Conservation (phyloP, 2,329 filamentous ascomycete genomes). For the Geosmithia putterillii region DNA sequence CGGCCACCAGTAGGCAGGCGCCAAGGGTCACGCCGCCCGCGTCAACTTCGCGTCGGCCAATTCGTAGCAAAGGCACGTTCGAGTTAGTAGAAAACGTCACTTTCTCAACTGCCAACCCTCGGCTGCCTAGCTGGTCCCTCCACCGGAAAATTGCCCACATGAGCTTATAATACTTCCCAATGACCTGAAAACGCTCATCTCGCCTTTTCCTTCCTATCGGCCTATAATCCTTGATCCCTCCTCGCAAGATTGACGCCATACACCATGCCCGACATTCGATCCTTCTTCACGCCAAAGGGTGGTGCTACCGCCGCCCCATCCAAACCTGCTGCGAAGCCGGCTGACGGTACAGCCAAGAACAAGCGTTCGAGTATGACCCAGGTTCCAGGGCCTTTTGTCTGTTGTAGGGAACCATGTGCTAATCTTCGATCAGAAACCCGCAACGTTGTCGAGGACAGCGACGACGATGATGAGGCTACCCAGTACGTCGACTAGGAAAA, state of each 20-base stretch:
- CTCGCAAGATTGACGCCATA: conserved; percentile 1
- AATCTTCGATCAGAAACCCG: conserved; percentile 31
- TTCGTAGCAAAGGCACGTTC: conserved; percentile 4
- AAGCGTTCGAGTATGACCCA: conserved; percentile 32
- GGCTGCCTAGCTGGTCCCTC: conserved; percentile 2
- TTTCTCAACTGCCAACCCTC: conserved; percentile 2
- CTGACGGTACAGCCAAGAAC: conserved; percentile 23
- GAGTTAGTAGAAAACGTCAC: conserved; percentile 19
- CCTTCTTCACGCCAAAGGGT: conserved; percentile 75
- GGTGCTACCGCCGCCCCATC: conserved; percentile 36
- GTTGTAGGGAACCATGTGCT: conserved; percentile 4
- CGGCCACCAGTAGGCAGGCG: too few relatives aligned
- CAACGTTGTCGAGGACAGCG: conserved; percentile 70
- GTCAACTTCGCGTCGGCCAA: conserved; percentile 28
- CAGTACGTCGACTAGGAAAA: conserved; percentile 26
- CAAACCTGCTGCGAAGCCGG: conserved; percentile 33
- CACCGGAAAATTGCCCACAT: not conserved
- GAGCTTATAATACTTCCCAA: not conserved
- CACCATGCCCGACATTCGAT: conserved; percentile 79
- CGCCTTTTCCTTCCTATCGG: conserved; percentile 7
- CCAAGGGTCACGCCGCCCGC: conserved; percentile 25
- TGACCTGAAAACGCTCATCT: not conserved
- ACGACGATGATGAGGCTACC: conserved; percentile 51
- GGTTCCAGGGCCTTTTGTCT: not conserved
- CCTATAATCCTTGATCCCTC: conserved; percentile 2